Percentiles rank a stretch among this genome's conserved stretches.
Evolutionary conservation across 2,329 filamentous ascomycete species (phyloP).

Genomic region (Sporothrix pallida): DNA sequence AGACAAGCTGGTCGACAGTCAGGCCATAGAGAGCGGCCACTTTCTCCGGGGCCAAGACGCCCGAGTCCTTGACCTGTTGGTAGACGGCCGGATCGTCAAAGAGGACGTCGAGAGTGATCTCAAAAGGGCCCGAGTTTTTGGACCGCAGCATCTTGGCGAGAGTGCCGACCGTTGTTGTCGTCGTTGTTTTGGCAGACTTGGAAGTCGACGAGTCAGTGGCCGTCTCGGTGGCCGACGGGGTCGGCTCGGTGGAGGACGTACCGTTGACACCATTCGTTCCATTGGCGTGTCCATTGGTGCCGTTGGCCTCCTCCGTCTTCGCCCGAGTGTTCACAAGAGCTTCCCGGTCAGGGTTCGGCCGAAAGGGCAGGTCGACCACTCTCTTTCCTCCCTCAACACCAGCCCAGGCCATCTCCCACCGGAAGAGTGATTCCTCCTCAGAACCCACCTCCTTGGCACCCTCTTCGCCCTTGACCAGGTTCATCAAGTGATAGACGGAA

Average conservation of each 20-base stretch:
- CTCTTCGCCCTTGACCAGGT: slow-evolving; percentile 42
- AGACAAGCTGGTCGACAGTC: slow-evolving; percentile 24
- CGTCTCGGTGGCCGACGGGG: slow-evolving; percentile 35
- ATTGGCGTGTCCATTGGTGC: slow-evolving; percentile 25
- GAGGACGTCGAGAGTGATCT: slow-evolving; percentile 45
- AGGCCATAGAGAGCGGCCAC: slow-evolving; percentile 25
- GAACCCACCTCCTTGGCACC: neutral
- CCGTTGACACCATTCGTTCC: slow-evolving; percentile 35
- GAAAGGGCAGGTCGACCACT: slow-evolving; percentile 19
- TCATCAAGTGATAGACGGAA: slow-evolving; percentile 57
- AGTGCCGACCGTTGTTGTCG: neutral
- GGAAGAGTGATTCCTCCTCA: neutral
- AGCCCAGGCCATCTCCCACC: slow-evolving; percentile 26
- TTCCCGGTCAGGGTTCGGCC: neutral
- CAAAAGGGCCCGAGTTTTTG: slow-evolving; percentile 59
- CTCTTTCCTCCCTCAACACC: neutral
- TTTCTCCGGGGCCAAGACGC: neutral
- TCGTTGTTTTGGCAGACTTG: slow-evolving; percentile 35
- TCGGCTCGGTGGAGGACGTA: neutral
- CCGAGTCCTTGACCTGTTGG: slow-evolving; percentile 21
- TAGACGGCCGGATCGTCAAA: slow-evolving; percentile 28
- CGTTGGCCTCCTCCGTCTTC: neutral
- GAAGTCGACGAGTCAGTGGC: neutral
- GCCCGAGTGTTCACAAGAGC: neutral
- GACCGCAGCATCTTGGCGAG: slow-evolving; percentile 53